phyloP scores from a whole-genome alignment of 2,329 filamentous ascomycete species.

The Dactylonectria estremocensis region DNA sequence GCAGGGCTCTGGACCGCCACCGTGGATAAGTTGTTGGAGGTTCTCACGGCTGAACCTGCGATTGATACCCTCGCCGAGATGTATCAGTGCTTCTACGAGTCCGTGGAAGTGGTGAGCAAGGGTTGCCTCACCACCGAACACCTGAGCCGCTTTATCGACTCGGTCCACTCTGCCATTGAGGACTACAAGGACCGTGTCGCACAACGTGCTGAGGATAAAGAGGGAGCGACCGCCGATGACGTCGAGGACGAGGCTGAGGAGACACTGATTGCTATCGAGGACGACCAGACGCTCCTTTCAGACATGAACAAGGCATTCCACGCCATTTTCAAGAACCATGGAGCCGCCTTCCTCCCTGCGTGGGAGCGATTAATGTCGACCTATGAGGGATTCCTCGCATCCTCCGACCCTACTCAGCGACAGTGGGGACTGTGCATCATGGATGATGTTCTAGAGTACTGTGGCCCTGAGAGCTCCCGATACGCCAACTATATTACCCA shows the following conservation, averaged over 20 bases:
- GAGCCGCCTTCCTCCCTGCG: slow-evolving; percentile 83
- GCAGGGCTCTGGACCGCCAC: slow-evolving; percentile 87
- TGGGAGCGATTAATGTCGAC: slow-evolving; percentile 91
- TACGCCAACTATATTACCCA: slow-evolving; percentile 90
- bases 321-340: slow-evolving; percentile 98
- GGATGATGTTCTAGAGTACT: slow-evolving; percentile 98
- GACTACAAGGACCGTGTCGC: slow-evolving; percentile 93
- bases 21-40: slow-evolving; percentile 92
- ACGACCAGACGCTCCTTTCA: slow-evolving; percentile 95
- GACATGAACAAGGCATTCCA: slow-evolving; percentile 99
- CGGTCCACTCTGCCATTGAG: slow-evolving; percentile 86
- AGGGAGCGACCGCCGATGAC: slow-evolving; percentile 81
- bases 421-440: slow-evolving; percentile 99
- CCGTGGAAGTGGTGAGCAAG: slow-evolving; percentile 92
- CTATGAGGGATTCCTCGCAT: slow-evolving; percentile 88
- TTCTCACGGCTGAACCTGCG: slow-evolving; percentile 92
- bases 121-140: slow-evolving; percentile 83
- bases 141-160: slow-evolving; percentile 90
- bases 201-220: slow-evolving; percentile 86
- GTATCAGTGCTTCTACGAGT: slow-evolving; percentile 99
- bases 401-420: slow-evolving; percentile 87
- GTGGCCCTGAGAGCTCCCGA: slow-evolving; percentile 87
- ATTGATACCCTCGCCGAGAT: slow-evolving; percentile 98
- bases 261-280: slow-evolving; percentile 90
- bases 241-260: slow-evolving; percentile 93